These are phyloP conservation scores for Trichoderma aggressivum DNA, from an alignment of 2,329 filamentous ascomycete species.

Conservation along the genomic window DNA sequence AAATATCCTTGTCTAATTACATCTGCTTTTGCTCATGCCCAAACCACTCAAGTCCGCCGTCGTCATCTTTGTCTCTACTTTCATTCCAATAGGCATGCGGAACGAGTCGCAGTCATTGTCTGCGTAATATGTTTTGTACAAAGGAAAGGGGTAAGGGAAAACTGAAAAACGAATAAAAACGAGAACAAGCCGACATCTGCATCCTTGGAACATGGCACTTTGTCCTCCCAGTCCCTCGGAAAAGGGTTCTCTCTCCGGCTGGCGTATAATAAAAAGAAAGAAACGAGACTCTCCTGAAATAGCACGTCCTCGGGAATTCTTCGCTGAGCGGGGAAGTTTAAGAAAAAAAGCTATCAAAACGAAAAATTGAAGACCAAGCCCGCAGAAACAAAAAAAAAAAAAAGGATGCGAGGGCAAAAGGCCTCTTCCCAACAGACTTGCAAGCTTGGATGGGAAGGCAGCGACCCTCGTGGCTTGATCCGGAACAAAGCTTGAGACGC, in stretches of 20 bases:
- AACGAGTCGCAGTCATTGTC: slow-evolving; percentile 25
- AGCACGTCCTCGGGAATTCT: slow-evolving; percentile 12
- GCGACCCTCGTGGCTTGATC: slow-evolving; percentile 26
- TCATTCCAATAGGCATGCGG: slow-evolving; percentile 26
- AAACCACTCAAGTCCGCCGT: slow-evolving; percentile 18
- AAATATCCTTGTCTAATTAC: slow-evolving; percentile 35
- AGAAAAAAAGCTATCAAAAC: slow-evolving; percentile 13
- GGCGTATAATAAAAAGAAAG: background rate
- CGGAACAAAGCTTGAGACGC: slow-evolving; percentile 30
- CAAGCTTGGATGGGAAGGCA: slow-evolving; percentile 15
- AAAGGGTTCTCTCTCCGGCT: background rate
- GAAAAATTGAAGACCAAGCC: background rate
- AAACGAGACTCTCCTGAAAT: slow-evolving; percentile 9
- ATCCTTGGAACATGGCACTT: slow-evolving; percentile 17
- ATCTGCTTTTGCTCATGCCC: slow-evolving; percentile 25
- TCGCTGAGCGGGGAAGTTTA: slow-evolving; percentile 10
- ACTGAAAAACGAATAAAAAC: background rate
- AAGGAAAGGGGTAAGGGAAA: slow-evolving; percentile 21
- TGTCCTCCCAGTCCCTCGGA: background rate
- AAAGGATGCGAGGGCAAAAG: slow-evolving; percentile 20
- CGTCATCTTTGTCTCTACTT: slow-evolving; percentile 13
- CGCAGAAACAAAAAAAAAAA: slow-evolving; percentile 21
- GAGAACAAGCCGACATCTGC: slow-evolving; percentile 22
- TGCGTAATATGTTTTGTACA: slow-evolving; percentile 36
- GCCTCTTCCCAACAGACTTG: slow-evolving; percentile 16